These are phyloP conservation scores for Wickerhamomyces kurtzmanii DNA, from an alignment of 805 yeast species.

Conservation along the genomic window DNA sequence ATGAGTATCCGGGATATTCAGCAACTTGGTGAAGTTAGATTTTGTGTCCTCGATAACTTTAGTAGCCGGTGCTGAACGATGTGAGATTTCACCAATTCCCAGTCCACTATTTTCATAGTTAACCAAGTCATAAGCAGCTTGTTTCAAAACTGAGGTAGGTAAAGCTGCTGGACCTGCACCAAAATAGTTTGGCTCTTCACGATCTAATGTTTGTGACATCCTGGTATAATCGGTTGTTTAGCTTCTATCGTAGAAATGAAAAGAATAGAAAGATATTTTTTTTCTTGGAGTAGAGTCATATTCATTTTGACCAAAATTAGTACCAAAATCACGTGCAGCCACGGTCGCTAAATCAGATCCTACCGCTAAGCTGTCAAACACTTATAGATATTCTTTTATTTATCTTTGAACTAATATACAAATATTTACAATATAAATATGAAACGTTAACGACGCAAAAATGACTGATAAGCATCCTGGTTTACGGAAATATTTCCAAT, in stretches of 20 bases:
- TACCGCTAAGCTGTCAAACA: no score
- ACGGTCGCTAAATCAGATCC: no score
- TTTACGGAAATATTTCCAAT: slow-evolving; percentile 72
- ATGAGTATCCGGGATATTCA: slow-evolving; percentile 81
- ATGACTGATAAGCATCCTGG: slow-evolving; percentile 84
- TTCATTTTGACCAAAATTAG: no score
- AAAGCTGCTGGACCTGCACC: slow-evolving; percentile 99
- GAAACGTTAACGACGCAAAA: slow-evolving; percentile 48
- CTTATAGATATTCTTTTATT: no score
- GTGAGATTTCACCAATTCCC: slow-evolving; percentile 95
- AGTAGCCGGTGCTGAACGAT: slow-evolving; percentile 79
- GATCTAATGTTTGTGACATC: slow-evolving; percentile 28
- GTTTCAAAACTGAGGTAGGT: slow-evolving; percentile 75
- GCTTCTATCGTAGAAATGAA: no score
- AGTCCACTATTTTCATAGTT: slow-evolving; percentile 62
- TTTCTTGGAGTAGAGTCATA: no score
- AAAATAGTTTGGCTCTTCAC: slow-evolving; percentile 73
- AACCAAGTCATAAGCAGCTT: slow-evolving; percentile 79
- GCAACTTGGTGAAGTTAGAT: slow-evolving; percentile 48
- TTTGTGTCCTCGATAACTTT: slow-evolving; percentile 72
- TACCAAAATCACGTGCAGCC: no score
- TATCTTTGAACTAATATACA: no score
- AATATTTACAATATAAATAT: no score
- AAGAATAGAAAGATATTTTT: no score
- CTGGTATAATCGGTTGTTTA: no score